These are phyloP conservation scores for Coemansia pectinata DNA, from an alignment of 192 early-diverging fungal genomes.

Conservation along the genomic window DNA sequence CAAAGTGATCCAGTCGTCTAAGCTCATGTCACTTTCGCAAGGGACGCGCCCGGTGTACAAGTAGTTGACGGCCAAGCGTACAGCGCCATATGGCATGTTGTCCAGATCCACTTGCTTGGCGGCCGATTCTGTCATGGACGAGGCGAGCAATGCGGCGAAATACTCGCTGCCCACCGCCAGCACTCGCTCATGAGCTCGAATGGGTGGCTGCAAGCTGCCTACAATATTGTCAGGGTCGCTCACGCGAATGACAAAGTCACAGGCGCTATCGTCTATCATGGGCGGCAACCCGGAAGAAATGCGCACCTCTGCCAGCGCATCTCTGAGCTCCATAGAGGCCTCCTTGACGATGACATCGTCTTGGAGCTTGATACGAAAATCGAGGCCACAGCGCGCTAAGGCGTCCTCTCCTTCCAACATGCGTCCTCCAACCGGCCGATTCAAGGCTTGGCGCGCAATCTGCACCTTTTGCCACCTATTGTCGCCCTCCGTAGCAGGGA, in stretches of 20 bases:
- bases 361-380: conserved; percentile 47
- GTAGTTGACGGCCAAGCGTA: conserved; percentile 42
- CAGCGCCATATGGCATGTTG: conserved; percentile 44
- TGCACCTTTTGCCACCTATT: conserved; percentile 53
- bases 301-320: conserved; percentile 6
- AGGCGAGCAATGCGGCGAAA: conserved; percentile 43
- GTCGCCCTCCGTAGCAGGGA: conserved; percentile 13
- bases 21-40: conserved; percentile 5
- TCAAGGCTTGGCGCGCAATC: conserved; percentile 49
- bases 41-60: conserved; percentile 32
- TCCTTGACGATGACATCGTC: conserved; percentile 21
- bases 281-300: neutral
- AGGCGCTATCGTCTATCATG: conserved; percentile 22
- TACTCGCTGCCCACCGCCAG: conserved; percentile 49
- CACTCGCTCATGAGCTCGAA: conserved; percentile 37
- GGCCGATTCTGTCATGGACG: conserved; percentile 38
- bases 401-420: conserved; percentile 30
- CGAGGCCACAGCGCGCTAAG: conserved; percentile 41
- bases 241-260: conserved; percentile 42
- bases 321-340: conserved; percentile 5
- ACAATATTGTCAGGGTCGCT: conserved; percentile 39
- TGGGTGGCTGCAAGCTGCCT: conserved; percentile 48
- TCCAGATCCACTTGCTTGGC: conserved; percentile 35
- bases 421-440: conserved; percentile 21
- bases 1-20: conserved; percentile 37